Evolutionary conservation across 148 eudicot species (phyloP), one percentile per base, ranked within the genome.

Genomic region (Polygonum aviculare): DNA sequence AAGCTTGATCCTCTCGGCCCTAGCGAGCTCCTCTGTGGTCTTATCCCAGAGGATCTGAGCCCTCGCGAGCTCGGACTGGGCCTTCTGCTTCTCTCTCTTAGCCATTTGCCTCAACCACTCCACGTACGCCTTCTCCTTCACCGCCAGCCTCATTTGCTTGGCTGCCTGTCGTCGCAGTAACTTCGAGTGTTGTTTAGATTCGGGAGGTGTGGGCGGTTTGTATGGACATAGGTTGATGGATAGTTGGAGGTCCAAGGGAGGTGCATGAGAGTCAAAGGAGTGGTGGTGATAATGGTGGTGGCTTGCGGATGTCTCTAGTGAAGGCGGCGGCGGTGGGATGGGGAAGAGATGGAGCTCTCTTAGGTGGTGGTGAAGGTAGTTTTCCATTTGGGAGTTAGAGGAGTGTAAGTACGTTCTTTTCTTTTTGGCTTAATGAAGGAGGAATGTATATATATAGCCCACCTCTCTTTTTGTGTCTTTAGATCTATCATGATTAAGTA

Each of bases 91-190:
- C 79, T 94, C 98, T 2, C 90, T 72, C 82, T 89, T 80, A n/a
- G 93, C 90, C 76, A 91, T 74, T 89, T 94, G 97, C 77, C 90
- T 81, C 65, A 94, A 88, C 8, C 93, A 89, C 81, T 94, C 98
- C 0, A 93, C 94, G 15, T 94, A 91, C 1, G 97, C 94, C 75
- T 86, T 94, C 78, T 94, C 98, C 16, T 85, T 77, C 4, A 90
- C 87, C 0, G 97, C 98, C 10, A 90, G 57, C 16, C 97, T 76
- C 44, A 87, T 87, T 57, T 94, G 97, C 88, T 94, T 97, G 0
- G 93, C 83, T 0, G 98, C 91, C 71, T 94, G 94, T 91, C 97
- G 87, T 49, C 84, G 85, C 21, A 94, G 74, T 2, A 86, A 86
- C 78, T 90, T 90, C 1, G 82, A 11, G 14, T 15, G 38, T 15